Evolutionary conservation across 129 eudicot species (phyloP).

Genomic region (Flaveria brownii): DNA sequence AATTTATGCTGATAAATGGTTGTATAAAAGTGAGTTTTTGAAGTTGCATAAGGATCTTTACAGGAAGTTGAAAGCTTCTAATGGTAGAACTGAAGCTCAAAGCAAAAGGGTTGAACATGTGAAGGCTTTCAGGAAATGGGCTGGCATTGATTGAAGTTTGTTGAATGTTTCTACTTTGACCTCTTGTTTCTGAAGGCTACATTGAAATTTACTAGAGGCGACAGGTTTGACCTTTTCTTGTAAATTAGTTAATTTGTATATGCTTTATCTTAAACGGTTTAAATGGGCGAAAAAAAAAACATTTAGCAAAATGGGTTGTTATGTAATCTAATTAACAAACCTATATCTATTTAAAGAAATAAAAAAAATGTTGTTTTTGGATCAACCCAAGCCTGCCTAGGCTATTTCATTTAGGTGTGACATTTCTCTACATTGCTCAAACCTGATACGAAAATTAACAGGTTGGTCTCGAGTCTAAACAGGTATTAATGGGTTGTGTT

Average conservation of each 20-base stretch:
- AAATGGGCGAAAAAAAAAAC: not conserved
- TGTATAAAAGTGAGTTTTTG: constrained; percentile 59
- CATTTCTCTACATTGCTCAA: too few species aligned
- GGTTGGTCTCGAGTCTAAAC: too few species aligned
- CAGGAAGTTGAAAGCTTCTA: constrained; percentile 44
- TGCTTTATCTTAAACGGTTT: constrained; percentile 3
- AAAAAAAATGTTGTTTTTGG: not conserved
- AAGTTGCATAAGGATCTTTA: constrained; percentile 75
- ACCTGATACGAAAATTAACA: too few species aligned
- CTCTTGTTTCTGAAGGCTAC: not conserved
- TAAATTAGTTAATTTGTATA: not conserved
- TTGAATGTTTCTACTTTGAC: not conserved
- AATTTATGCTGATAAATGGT: constrained; percentile 68
- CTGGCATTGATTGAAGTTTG: constrained; percentile 45
- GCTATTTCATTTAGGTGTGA: too few species aligned
- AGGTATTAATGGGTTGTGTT: not conserved
- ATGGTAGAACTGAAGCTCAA: constrained; percentile 70
- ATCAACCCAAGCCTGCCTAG: too few species aligned
- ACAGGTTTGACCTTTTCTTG: not conserved
- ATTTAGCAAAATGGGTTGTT: too few species aligned
- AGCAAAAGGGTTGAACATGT: constrained; percentile 69
- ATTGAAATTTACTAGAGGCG: not conserved
- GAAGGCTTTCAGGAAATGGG: constrained; percentile 66
- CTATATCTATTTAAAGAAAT: too few species aligned
- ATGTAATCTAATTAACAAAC: too few species aligned